A percentile compares a stretch with the other conserved stretches of the same genome.
Evolutionary conservation across 2,329 filamentous ascomycete genomes (phyloP).

Genomic region (Myriosclerotinia scirpicola): DNA sequence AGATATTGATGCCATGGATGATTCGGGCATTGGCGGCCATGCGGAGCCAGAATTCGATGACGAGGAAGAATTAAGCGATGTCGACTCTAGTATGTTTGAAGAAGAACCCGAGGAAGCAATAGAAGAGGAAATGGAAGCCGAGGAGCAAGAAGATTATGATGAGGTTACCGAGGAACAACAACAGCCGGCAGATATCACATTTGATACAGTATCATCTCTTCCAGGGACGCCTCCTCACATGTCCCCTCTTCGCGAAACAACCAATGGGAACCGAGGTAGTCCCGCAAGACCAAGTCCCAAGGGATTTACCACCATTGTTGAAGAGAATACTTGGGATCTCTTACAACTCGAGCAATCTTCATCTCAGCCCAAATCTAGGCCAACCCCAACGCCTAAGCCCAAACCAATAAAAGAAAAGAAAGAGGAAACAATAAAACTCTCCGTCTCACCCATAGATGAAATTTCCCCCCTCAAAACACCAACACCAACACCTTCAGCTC

Average conservation of each 20-base stretch:
- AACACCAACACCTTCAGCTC: background rate
- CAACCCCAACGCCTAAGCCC: conserved; percentile 32
- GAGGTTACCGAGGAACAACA: conserved; percentile 34
- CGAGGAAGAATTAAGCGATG: conserved; percentile 30
- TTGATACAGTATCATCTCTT: conserved; percentile 34
- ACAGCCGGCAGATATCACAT: conserved; percentile 31
- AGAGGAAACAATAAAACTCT: conserved; percentile 8
- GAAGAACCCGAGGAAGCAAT: conserved; percentile 46
- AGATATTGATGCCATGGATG: conserved; percentile 41
- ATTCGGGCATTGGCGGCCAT: conserved; percentile 29
- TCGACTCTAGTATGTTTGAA: conserved; percentile 48
- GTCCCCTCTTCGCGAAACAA: conserved; percentile 49
- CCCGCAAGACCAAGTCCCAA: conserved; percentile 38
- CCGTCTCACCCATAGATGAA: conserved; percentile 30
- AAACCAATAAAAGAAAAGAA: conserved; percentile 25
- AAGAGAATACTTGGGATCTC: conserved; percentile 51
- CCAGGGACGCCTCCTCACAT: conserved; percentile 37
- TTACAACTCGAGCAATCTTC: conserved; percentile 42
- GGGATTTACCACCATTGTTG: conserved; percentile 49
- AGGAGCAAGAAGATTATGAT: conserved; percentile 40
- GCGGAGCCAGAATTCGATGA: conserved; percentile 36
- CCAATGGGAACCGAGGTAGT: conserved; percentile 32
- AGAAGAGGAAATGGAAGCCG: conserved; percentile 33
- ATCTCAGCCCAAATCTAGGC: conserved; percentile 39
- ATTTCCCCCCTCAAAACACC: conserved; percentile 32